Evolutionary conservation across 768 basidiomycete species (phyloP), one percentile per base, ranked within the genome.

Genomic region (Tricholoma sp.): DNA sequence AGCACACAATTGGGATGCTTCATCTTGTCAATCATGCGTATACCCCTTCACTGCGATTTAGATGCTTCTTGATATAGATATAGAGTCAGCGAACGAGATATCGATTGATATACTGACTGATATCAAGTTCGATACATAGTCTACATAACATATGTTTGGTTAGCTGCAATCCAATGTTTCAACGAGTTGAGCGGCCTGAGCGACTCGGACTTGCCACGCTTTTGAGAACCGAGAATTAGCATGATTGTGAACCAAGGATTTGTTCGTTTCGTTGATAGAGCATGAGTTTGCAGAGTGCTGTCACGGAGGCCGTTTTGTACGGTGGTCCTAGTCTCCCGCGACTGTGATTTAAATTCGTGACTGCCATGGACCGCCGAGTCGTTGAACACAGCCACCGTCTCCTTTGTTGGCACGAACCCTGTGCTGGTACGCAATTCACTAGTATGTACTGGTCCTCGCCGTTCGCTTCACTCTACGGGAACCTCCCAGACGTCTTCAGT

Each of bases 381-480:
- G n/a, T n/a, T n/a, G n/a, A n/a, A n/a, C 37, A 39, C 37, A 39
- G 37, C 37, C 37, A 39, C 19, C 1, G 8, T 45, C 2, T 14
- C 22, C 5, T 47, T 22, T 47, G 24, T 27, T n/a, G n/a, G n/a
- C 16, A 9, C 27, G 27, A 49, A 49, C 47, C 47, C 14, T 8
- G 3, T 29, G 1, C 14, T 12, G 12, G 2, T 49, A 49, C 27
- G 9, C 16, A 16, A 49, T 29, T 27, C 47, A 9, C 16, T n/a
- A n/a, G n/a, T n/a, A 50, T 50, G 47, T 8, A 27, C 47, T 50
- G 47, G 47, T 50, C 47, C 47, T 50, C 47, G 29, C 47, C 47
- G 29, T 50, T 50, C 18, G 16, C 47, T 11, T 50, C 47, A 24
- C 7, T 50, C 47, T 50, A 50, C 19, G 47, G 47, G 16, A 50